Evolutionary conservation across 768 basidiomycete species (phyloP), one percentile per base, ranked within the genome.

Genomic region (Tricholoma saponaceum): DNA sequence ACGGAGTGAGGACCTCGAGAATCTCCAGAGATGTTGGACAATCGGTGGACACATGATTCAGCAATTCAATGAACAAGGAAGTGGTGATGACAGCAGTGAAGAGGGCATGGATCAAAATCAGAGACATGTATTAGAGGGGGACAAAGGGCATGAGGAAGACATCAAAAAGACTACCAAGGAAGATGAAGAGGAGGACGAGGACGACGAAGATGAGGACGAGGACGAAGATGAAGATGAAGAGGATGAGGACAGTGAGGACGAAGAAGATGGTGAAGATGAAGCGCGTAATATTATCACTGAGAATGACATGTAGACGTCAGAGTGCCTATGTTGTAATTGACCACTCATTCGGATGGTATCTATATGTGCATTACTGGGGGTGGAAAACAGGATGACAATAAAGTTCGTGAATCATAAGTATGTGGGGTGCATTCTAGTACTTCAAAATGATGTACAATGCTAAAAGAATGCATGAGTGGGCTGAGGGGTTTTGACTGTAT

Each of bases 391-490:
- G 28, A 8, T 49, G 4, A 51, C 54, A 47, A 47, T 41, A 26
- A 26, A 54, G 30, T 26, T 65, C 54, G 56, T 50, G 49, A 39
- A 28, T 28, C 28, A 28, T 28, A 3, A 28, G 8, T 32, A 32
- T n/a, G 53, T 44, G 44, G 58, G 33, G 26, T 39, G 5, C 10
- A 35, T 43, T 43, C 73, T 76, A 90, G 60, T 88, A 87, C 69
- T 91, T 92, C 59, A 90, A 70, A 62, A 92, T 90, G 67, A 92
- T 89, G 73, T 90, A 92, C 12, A 92, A 68, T 14, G 90, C 90
- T 89, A 62, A 35, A 54, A 46, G 55, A 37, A 32, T n/a, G 30
- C 41, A 33, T 35, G 37, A 68, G 47, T 69, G 65, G 54, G 46
- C 32, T n/a, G 18, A 53, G 44, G 37, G 1, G 22, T 33, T 12